These are phyloP conservation scores for Glycine tomentella DNA, from an alignment of 306 rosid species.

Conservation along the genomic window DNA sequence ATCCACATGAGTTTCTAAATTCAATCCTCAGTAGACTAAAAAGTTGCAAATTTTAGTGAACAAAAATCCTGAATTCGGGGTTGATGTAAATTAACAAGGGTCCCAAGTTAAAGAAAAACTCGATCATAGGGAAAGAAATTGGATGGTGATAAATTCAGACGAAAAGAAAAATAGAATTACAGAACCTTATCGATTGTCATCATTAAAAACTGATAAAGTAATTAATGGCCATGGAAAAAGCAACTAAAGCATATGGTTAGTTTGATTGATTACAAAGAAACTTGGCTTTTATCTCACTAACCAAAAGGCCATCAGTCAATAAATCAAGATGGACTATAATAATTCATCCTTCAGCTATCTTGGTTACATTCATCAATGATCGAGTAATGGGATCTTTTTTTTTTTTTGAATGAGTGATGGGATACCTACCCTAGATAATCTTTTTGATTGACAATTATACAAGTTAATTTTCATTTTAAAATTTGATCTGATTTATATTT, in stretches of 20 bases:
- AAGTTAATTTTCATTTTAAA: neutral
- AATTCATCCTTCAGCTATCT: neutral
- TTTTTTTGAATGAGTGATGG: no score
- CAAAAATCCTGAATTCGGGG: neutral
- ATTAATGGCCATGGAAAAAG: conserved; percentile 2
- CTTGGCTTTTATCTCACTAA: neutral
- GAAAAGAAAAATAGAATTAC: neutral
- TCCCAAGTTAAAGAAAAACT: neutral
- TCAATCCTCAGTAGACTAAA: neutral
- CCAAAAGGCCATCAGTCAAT: conserved; percentile 2
- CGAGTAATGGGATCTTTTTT: no score
- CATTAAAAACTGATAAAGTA: conserved; percentile 12
- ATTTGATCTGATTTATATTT: neutral
- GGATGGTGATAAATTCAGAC: neutral
- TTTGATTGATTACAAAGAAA: neutral
- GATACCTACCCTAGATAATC: neutral
- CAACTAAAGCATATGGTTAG: conserved; percentile 6
- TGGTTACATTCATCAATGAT: neutral
- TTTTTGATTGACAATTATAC: neutral
- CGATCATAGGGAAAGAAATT: neutral
- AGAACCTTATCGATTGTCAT: neutral
- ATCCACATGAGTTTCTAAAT: no score
- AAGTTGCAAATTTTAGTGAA: neutral
- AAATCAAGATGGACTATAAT: neutral
- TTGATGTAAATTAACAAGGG: neutral